Evolutionary conservation across 257 asterid species (phyloP).

Genomic region (Paulownia fortunei): DNA sequence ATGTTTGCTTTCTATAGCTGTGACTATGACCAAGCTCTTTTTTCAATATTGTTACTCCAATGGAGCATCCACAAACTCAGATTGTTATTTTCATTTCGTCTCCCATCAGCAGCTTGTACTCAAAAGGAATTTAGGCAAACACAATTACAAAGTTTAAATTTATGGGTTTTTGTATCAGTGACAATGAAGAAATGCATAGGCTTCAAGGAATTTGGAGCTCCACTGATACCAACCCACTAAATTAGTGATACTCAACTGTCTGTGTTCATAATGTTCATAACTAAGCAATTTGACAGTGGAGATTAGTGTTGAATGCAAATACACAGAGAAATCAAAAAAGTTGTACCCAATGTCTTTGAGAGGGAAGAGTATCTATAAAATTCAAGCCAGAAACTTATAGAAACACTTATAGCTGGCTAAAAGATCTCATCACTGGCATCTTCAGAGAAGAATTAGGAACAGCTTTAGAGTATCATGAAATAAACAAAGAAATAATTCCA

Average conservation of each 20-base stretch:
- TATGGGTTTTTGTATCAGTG: background rate
- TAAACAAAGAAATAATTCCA: background rate
- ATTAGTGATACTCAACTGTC: background rate
- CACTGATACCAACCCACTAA: background rate
- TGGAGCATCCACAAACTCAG: background rate
- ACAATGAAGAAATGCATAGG: background rate
- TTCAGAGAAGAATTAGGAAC: constrained; percentile 7
- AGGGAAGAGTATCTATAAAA: constrained; percentile 2
- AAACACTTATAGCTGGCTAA: background rate
- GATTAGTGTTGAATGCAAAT: background rate
- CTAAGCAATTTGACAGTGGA: background rate
- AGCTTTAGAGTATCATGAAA: background rate
- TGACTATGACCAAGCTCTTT: background rate
- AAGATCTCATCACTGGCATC: constrained; percentile 1
- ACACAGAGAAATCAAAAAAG: constrained; percentile 1
- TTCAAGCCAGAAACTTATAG: background rate
- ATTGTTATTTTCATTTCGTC: background rate
- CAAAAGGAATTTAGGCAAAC: background rate
- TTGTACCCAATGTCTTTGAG: background rate
- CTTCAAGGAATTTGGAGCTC: background rate
- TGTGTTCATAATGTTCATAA: background rate
- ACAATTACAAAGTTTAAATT: background rate
- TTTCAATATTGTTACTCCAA: background rate
- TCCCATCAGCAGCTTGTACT: background rate
- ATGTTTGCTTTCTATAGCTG: background rate